phyloP scores from a whole-genome alignment of 345 rosid species.

The Ceriops decandra region DNA sequence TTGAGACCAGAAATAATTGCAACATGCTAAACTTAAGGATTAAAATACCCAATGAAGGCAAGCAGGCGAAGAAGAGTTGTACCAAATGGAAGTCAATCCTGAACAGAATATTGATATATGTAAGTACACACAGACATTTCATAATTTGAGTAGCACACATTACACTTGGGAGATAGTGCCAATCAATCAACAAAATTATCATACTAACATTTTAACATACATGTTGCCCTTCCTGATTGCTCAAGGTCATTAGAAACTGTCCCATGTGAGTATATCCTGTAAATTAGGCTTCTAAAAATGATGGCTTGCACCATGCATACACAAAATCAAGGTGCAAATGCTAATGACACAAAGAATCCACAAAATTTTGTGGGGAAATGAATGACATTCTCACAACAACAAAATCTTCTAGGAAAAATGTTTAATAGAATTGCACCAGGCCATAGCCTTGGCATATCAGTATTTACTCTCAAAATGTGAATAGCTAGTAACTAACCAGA shows the following conservation, averaged over 20 bases:
- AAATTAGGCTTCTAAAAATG: no score
- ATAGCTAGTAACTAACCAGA: background rate
- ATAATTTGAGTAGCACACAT: background rate
- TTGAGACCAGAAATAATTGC: slow-evolving; percentile 4
- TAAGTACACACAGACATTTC: slow-evolving; percentile 15
- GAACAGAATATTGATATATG: slow-evolving; percentile 28
- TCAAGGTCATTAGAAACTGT: background rate
- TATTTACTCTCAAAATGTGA: background rate
- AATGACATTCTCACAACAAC: background rate
- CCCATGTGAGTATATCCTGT: no score
- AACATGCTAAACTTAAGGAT: slow-evolving; percentile 17
- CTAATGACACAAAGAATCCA: no score
- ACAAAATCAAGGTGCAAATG: no score
- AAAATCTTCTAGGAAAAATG: background rate
- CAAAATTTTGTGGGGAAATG: background rate
- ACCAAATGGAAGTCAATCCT: slow-evolving; percentile 94
- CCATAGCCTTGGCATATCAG: background rate
- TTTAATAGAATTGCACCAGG: background rate
- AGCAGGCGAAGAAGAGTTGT: slow-evolving; percentile 83
- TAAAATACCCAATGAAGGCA: slow-evolving; percentile 82
- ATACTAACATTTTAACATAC: background rate
- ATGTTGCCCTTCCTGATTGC: background rate
- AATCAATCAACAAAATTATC: background rate
- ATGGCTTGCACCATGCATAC: no score
- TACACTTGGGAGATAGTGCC: background rate